phyloP scores from a whole-genome alignment of 441 rosid genomes.

The Populus hybrid region DNA sequence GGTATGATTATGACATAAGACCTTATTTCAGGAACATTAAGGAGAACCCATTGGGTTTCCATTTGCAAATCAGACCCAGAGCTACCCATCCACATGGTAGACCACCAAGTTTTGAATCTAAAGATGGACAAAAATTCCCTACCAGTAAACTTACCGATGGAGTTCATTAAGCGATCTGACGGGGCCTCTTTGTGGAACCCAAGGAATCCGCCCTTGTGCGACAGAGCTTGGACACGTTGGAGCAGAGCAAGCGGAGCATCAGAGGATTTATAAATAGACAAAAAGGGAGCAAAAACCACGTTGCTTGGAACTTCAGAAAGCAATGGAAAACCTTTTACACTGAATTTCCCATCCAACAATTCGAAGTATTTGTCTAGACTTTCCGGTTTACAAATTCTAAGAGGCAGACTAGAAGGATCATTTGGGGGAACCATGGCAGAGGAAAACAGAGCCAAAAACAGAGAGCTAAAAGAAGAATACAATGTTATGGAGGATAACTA shows the following conservation, averaged over 20 bases:
- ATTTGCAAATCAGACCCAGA: slow-evolving; percentile 75
- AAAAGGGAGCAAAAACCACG: slow-evolving; percentile 46
- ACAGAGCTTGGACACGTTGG: slow-evolving; percentile 39
- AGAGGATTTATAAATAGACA: slow-evolving; percentile 32
- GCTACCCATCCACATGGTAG: slow-evolving; percentile 70
- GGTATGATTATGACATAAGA: slow-evolving; percentile 63
- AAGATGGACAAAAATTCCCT: slow-evolving; percentile 59
- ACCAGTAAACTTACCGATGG: slow-evolving; percentile 54
- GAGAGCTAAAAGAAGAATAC: not conserved
- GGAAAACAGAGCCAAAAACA: slow-evolving; percentile 13
- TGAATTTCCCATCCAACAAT: slow-evolving; percentile 38
- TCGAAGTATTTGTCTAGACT: slow-evolving; percentile 25
- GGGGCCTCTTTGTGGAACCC: slow-evolving; percentile 47
- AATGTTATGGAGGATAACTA: not conserved
- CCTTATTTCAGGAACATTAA: slow-evolving; percentile 54
- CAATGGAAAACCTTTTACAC: slow-evolving; percentile 42
- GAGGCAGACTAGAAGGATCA: slow-evolving; percentile 25
- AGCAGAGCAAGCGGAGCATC: slow-evolving; percentile 48
- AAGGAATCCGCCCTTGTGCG: slow-evolving; percentile 62
- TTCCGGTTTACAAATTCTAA: slow-evolving; percentile 6
- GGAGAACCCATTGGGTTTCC: slow-evolving; percentile 74
- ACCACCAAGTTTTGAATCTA: slow-evolving; percentile 88
- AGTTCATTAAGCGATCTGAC: slow-evolving; percentile 42
- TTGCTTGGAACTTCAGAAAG: slow-evolving; percentile 65
- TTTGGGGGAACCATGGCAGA: slow-evolving; percentile 60